These are phyloP conservation scores for Chenopodium album DNA, from an alignment of 148 eudicot species.

Conservation along the genomic window DNA sequence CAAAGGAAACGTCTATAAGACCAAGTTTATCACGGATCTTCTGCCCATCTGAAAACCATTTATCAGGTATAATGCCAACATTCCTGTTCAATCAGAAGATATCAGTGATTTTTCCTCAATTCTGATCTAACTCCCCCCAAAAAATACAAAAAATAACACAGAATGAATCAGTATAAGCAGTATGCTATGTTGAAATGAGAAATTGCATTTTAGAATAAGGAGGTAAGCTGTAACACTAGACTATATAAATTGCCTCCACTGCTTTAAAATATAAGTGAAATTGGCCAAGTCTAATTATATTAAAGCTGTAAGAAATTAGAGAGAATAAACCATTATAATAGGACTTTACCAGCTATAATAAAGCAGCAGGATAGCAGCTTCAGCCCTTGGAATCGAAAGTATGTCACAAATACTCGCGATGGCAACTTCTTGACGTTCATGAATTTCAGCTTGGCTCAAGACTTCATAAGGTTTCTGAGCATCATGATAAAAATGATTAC, in stretches of 20 bases:
- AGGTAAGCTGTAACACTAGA: background rate
- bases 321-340: background rate
- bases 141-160: background rate
- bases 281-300: background rate
- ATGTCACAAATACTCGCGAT: background rate
- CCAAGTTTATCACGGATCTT: constrained; percentile 16
- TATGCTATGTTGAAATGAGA: background rate
- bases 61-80: background rate
- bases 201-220: background rate
- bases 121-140: background rate
- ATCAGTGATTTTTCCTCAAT: background rate
- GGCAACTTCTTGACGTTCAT: constrained; percentile 1
- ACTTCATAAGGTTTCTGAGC: constrained; percentile 14
- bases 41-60: constrained; percentile 15
- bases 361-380: constrained; percentile 17
- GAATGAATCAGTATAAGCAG: background rate
- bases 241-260: background rate
- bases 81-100: constrained; percentile 15
- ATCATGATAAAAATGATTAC: background rate
- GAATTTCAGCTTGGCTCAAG: background rate
- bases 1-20: background rate
- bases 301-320: background rate
- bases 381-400: constrained; percentile 9
- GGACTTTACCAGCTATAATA: constrained; percentile 21
- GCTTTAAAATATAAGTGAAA: background rate